phyloP scores from a whole-genome alignment of 2,329 filamentous ascomycete species.

The Colletotrichum costaricense region DNA sequence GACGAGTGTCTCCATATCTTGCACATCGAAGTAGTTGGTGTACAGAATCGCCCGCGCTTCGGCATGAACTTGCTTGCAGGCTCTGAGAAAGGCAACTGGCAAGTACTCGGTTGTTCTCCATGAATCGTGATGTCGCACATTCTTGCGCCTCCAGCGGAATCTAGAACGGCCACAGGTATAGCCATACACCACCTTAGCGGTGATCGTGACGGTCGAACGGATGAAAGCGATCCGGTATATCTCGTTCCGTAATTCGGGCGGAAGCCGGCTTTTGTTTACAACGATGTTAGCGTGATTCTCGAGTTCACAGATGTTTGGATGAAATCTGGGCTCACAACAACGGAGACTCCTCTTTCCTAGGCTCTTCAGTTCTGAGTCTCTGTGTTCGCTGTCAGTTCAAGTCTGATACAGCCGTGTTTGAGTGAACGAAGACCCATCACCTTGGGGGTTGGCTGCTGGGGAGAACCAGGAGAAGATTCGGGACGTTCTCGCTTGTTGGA shows the following conservation, averaged over 20 bases:
- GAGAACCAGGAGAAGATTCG: neutral
- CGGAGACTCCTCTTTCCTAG: no score
- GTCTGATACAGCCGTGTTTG: neutral
- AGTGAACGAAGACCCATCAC: neutral
- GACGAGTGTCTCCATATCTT: slow-evolving; percentile 10
- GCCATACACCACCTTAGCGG: neutral
- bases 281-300: neutral
- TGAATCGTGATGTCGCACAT: neutral
- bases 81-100: neutral
- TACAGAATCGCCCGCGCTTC: slow-evolving; percentile 10
- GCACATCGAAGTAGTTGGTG: neutral
- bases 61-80: neutral
- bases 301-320: neutral
- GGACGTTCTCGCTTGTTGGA: neutral
- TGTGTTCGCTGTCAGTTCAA: neutral
- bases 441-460: neutral
- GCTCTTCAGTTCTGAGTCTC: neutral
- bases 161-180: neutral
- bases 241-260: neutral
- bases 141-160: neutral
- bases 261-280: neutral
- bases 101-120: neutral
- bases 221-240: neutral
- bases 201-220: neutral
- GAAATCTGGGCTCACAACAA: neutral